Evolutionary conservation across 1,284 basidiomycete species (phyloP).

Genomic region (Trametes hirsuta): DNA sequence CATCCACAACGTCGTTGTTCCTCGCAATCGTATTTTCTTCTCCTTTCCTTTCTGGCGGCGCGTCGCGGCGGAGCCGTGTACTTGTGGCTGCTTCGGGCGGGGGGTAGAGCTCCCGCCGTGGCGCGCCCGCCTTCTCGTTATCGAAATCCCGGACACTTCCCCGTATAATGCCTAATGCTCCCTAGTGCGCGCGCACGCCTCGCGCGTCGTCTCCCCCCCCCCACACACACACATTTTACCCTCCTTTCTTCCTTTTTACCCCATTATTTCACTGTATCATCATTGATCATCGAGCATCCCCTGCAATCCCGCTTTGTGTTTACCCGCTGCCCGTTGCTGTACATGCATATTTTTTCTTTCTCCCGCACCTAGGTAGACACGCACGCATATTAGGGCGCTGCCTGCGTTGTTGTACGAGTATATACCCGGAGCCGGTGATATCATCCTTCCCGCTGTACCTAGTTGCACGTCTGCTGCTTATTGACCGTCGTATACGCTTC

Average conservation of each 20-base stretch:
- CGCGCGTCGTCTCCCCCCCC: not conserved
- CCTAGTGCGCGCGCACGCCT: not conserved
- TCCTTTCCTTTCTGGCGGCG: not conserved
- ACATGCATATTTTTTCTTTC: conserved; percentile 2
- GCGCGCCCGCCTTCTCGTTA: conserved; percentile 1
- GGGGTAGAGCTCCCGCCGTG: conserved; percentile 17
- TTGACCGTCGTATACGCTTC: conserved; percentile 1
- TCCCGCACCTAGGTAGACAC: conserved; percentile 18
- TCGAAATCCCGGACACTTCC: conserved; percentile 5
- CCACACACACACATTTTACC: not conserved
- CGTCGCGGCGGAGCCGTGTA: conserved; percentile 20
- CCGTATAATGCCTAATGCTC: conserved; percentile 12
- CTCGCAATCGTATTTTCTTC: not conserved
- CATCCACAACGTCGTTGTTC: not conserved
- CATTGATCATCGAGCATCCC: not conserved
- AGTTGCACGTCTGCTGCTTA: conserved; percentile 8
- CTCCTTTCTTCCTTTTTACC: not conserved
- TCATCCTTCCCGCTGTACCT: conserved; percentile 16
- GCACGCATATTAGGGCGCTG: conserved; percentile 16
- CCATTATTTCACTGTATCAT: conserved; percentile 1
- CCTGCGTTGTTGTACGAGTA: conserved; percentile 27
- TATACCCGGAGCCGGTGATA: conserved; percentile 16
- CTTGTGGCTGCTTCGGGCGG: conserved; percentile 15
- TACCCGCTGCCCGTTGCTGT: not conserved
- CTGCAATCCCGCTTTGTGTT: conserved; percentile 1